Evolutionary conservation across 139 green algal species (phyloP).

Genomic region (Raphidocelis subcapitata): DNA sequence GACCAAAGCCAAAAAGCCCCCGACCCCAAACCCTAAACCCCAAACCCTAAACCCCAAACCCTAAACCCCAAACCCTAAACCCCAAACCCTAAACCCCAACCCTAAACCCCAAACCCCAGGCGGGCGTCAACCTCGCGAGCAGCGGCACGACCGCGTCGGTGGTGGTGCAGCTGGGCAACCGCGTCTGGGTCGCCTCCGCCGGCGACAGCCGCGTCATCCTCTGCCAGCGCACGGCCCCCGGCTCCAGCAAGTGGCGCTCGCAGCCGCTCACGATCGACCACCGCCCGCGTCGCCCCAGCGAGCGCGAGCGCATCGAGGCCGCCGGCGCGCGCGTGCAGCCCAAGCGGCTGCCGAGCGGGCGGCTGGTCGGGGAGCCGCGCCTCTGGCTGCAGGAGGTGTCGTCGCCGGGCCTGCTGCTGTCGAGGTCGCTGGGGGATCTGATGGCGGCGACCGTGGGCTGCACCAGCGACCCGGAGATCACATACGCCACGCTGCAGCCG

Average conservation of each 20-base stretch:
- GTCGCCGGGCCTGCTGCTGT: slow-evolving; percentile 42
- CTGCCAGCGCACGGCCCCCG: slow-evolving; percentile 7
- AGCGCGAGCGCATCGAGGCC: slow-evolving; percentile 41
- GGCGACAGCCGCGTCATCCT: slow-evolving; percentile 44
- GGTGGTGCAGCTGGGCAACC: slow-evolving; percentile 31
- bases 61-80: no score
- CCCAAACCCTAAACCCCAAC: no score
- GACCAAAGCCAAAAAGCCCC: no score
- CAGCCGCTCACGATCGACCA: slow-evolving; percentile 50
- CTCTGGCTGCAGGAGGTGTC: slow-evolving; percentile 45
- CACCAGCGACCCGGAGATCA: slow-evolving; percentile 49
- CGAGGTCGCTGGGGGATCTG: slow-evolving; percentile 46
- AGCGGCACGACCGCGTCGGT: slow-evolving; percentile 51
- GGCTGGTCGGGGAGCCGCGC: slow-evolving; percentile 44
- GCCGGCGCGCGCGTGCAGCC: slow-evolving; percentile 46
- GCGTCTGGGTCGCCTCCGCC: slow-evolving; percentile 40
- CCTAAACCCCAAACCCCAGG: slow-evolving; percentile 9
- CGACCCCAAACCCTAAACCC: no score
- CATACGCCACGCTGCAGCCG: slow-evolving; percentile 36
- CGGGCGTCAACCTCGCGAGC: slow-evolving; percentile 44
- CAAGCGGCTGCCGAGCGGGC: slow-evolving; percentile 46
- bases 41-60: no score
- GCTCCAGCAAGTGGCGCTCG: slow-evolving; percentile 17
- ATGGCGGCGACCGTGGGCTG: slow-evolving; percentile 51
- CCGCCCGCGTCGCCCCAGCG: slow-evolving; percentile 32